A percentile compares a stretch with the other conserved stretches of the same genome.
Evolutionary conservation across 1,139 yeast genomes (phyloP).

Genomic region (Zygosaccharomyces sapae): DNA sequence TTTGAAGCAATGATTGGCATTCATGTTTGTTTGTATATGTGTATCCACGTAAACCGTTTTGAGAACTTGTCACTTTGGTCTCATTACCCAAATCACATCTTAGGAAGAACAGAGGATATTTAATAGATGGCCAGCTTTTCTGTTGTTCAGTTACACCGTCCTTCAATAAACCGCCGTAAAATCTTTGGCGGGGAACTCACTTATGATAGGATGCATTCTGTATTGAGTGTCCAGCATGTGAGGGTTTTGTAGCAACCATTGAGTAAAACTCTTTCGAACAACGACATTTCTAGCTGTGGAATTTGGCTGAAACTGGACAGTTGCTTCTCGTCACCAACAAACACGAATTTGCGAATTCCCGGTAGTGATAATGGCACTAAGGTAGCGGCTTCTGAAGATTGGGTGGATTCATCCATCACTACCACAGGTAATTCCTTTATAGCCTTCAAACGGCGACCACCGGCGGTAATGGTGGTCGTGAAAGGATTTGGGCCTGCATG

Average conservation of each 20-base stretch:
- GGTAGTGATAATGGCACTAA: constrained; percentile 65
- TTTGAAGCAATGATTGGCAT: constrained; percentile 44
- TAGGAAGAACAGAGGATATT: constrained; percentile 55
- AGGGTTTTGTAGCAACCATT: constrained; percentile 55
- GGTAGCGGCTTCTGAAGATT: constrained; percentile 66
- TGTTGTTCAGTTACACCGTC: constrained; percentile 57
- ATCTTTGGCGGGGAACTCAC: constrained; percentile 60
- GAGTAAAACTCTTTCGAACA: constrained; percentile 53
- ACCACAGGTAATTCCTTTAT: constrained; percentile 59
- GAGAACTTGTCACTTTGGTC: constrained; percentile 44
- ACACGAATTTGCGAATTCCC: constrained; percentile 61
- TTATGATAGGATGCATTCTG: constrained; percentile 64
- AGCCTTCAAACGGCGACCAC: constrained; percentile 57
- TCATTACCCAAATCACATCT: constrained; percentile 45
- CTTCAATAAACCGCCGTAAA: constrained; percentile 50
- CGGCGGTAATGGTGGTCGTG: constrained; percentile 69
- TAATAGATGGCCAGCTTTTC: constrained; percentile 43
- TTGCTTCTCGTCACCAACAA: constrained; percentile 70
- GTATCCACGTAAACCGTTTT: constrained; percentile 42
- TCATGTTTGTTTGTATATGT: constrained; percentile 55
- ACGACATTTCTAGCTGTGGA: constrained; percentile 52
- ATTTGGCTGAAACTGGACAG: constrained; percentile 59
- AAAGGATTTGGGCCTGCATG: constrained; percentile 63
- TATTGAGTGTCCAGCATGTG: constrained; percentile 60
- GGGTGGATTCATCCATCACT: constrained; percentile 68